phyloP scores from a whole-genome alignment of 495 filamentous ascomycete genomes.

The Penicillium crystallinum region DNA sequence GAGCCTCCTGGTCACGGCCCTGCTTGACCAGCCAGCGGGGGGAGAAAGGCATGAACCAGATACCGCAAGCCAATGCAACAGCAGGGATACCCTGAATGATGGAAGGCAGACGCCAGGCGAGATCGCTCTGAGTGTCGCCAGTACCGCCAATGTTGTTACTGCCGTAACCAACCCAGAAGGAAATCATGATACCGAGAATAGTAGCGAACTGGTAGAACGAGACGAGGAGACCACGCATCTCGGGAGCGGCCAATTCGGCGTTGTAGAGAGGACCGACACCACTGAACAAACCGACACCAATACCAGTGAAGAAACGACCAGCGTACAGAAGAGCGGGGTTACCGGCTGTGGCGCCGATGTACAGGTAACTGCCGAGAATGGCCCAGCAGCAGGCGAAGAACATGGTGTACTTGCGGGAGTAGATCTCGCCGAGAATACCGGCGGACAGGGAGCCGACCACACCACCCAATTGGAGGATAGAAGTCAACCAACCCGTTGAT shows the following conservation, averaged over 20 bases:
- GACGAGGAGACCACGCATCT: constrained; percentile 70
- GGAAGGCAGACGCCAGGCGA: constrained; percentile 47
- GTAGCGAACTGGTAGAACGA: constrained; percentile 79
- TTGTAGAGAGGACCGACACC: constrained; percentile 63
- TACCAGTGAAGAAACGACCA: constrained; percentile 62
- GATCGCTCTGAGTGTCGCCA: constrained; percentile 31
- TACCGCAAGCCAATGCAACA: constrained; percentile 37
- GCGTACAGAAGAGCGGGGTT: constrained; percentile 57
- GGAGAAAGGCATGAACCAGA: constrained; percentile 43
- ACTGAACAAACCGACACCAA: constrained; percentile 60
- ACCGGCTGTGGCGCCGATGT: constrained; percentile 46
- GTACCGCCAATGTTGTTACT: constrained; percentile 39
- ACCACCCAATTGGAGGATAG: constrained; percentile 71
- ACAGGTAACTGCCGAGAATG: constrained; percentile 52
- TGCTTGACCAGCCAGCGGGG: constrained; percentile 46
- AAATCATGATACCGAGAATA: constrained; percentile 65
- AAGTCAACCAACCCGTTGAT: constrained; percentile 41
- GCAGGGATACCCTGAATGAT: constrained; percentile 46
- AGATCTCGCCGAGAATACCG: constrained; percentile 51
- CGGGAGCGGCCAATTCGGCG: constrained; percentile 68
- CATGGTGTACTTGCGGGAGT: constrained; percentile 65
- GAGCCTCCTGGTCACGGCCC: constrained; percentile 46
- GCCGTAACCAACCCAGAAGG: constrained; percentile 69
- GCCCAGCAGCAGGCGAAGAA: constrained; percentile 69
- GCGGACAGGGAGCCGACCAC: constrained; percentile 64